Evolutionary conservation across 768 basidiomycete species (phyloP), one percentile per base, ranked within the genome.

Genomic region (Termitomyces sp.): DNA sequence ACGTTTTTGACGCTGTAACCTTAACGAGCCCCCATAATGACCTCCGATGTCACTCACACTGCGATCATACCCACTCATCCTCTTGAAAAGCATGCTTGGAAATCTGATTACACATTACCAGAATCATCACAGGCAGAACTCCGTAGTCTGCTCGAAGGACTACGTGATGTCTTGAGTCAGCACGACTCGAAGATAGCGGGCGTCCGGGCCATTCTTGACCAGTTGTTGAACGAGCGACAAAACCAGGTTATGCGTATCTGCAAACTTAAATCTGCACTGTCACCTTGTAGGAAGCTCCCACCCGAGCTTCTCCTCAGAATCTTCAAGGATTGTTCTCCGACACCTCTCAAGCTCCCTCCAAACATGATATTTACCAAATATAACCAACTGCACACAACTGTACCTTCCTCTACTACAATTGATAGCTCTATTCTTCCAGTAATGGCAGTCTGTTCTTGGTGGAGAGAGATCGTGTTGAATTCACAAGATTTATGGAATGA

Each of bases 401-500:
- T 5, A 29, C 18, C 29, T 14, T 27, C 14, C 26, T 48, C 29
- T 29, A 9, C n/a, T 48, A 2, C 32, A 20, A 12, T n/a, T 7
- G 18, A 53, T 24, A 20, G 27, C 16, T n/a, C n/a, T 44, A 7
- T 46, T 20, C 50, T 44, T 8, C 20, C 31, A 18, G 18, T 43
- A 27, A 42, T 43, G 36, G n/a, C 27, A 31, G 51, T 53, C 3
- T 58, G 57, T 46, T 53, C 52, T n/a, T 39, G 50, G 37, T 58
- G 57, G 51, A 58, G 57, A 26, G 51, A 53, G 52, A 43, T 58
- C n/a, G 36, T 52, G 29, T 7, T 47, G 36, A 29, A 46, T 24
- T 39, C 57, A 9, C 52, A 10, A 32, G 46, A 47, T n/a, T 31
- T 58, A 20, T 58, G 57, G 57, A 48, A 52, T 8, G n/a, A 32